Percentiles rank a stretch among this genome's conserved stretches.
Conservation (phyloP, 768 basidiomycete species). For the Megacollybia marginata region DNA sequence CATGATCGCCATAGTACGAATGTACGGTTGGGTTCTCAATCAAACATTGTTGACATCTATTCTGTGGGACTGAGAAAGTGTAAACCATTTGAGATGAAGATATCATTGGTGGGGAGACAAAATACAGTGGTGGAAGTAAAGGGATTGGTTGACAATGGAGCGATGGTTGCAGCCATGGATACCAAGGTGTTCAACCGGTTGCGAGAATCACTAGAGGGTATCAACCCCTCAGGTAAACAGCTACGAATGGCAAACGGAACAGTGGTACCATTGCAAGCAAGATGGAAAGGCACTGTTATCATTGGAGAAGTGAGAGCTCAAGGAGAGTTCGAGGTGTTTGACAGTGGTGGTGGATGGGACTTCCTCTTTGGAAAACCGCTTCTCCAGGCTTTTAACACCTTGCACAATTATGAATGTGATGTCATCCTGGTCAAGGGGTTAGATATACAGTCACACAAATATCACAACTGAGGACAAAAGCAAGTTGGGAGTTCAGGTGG, state of each 20-base stretch:
- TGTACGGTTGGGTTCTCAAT: too few species aligned
- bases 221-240: slow-evolving; percentile 6
- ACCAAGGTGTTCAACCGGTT: slow-evolving; percentile 3
- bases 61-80: too few species aligned
- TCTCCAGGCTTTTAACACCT: slow-evolving; percentile 6
- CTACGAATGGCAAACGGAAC: slow-evolving; percentile 26
- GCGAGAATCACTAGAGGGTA: slow-evolving; percentile 2
- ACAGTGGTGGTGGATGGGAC: too few species aligned
- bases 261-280: slow-evolving; percentile 9
- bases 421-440: slow-evolving; percentile 1
- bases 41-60: too few species aligned
- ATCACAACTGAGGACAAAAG: too few species aligned
- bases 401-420: slow-evolving; percentile 9
- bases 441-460: not conserved
- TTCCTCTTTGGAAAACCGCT: slow-evolving; percentile 9
- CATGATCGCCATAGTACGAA: too few species aligned
- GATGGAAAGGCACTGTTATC: slow-evolving; percentile 10
- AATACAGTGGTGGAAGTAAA: too few species aligned
- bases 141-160: too few species aligned
- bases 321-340: slow-evolving; percentile 15
- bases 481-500: too few species aligned
- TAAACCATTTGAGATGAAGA: too few species aligned
- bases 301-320: not conserved
- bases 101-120: too few species aligned
- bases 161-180: too few species aligned